Conservation (phyloP, 2,329 filamentous ascomycete species). For the Hypoxylon sp. region DNA sequence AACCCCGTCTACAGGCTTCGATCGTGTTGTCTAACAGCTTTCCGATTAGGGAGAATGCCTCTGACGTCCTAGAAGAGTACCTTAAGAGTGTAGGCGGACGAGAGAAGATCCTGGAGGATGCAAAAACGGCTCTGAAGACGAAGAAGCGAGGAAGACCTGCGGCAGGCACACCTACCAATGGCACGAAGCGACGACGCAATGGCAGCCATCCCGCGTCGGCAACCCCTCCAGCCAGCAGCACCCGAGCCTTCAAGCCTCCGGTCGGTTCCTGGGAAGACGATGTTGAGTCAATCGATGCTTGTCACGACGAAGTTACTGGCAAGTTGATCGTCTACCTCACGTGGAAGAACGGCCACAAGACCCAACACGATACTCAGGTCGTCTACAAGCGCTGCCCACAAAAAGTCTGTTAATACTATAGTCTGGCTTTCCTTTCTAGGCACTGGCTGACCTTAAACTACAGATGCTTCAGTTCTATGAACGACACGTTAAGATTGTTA, state of each 20-base stretch:
- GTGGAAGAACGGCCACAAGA: slow-evolving; percentile 82
- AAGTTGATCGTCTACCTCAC: slow-evolving; percentile 77
- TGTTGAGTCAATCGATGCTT: slow-evolving; percentile 78
- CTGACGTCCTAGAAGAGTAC: slow-evolving; percentile 76
- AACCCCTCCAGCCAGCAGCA: slow-evolving; percentile 63
- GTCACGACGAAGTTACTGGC: slow-evolving; percentile 73
- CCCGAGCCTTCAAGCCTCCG: slow-evolving; percentile 74
- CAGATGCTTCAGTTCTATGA: slow-evolving; percentile 75
- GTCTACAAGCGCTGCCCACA: slow-evolving; percentile 85
- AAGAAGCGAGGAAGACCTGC: slow-evolving; percentile 72
- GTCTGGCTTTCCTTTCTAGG: not conserved
- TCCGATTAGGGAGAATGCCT: slow-evolving; percentile 67
- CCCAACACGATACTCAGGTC: slow-evolving; percentile 77
- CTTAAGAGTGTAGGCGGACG: slow-evolving; percentile 74
- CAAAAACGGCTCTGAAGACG: slow-evolving; percentile 64
- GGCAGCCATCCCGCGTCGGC: slow-evolving; percentile 65
- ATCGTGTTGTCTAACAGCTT: not conserved
- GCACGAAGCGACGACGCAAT: slow-evolving; percentile 65
- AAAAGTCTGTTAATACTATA: slow-evolving; percentile 66
- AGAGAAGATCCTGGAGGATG: slow-evolving; percentile 67
- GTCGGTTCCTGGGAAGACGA: slow-evolving; percentile 83
- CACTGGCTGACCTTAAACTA: slow-evolving; percentile 14
- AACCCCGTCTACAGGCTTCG: not conserved
- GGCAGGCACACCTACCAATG: slow-evolving; percentile 56
- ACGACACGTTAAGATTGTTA: slow-evolving; percentile 69